phyloP scores from a whole-genome alignment of 1,284 basidiomycete species.

The Trametes sp. region DNA sequence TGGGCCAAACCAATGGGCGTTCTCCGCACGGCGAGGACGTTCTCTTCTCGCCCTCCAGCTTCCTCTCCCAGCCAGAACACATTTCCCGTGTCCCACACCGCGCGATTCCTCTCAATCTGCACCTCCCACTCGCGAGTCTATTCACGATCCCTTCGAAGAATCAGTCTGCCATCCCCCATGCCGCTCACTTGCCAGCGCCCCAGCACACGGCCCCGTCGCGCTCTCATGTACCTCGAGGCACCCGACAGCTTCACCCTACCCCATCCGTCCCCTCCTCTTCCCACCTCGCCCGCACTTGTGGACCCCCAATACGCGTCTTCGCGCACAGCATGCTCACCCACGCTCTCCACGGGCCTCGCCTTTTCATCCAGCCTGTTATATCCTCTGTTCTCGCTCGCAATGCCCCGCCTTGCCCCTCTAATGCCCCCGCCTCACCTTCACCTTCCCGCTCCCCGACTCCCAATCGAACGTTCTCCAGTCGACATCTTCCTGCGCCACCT shows the following conservation, averaged over 20 bases:
- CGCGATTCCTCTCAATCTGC: slow-evolving; percentile 15
- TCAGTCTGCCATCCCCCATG: background rate
- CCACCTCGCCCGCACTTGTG: slow-evolving; percentile 21
- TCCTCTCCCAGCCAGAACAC: slow-evolving; percentile 17
- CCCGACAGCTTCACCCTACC: slow-evolving; percentile 1
- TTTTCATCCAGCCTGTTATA: slow-evolving; percentile 19
- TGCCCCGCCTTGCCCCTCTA: slow-evolving; percentile 17
- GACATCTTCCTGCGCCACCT: slow-evolving; percentile 20
- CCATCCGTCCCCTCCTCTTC: slow-evolving; percentile 1
- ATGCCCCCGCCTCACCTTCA: slow-evolving; percentile 15
- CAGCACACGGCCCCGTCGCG: background rate
- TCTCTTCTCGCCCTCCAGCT: slow-evolving; percentile 24
- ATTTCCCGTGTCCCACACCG: slow-evolving; percentile 15
- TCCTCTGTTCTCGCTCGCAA: slow-evolving; percentile 19
- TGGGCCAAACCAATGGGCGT: slow-evolving; percentile 12
- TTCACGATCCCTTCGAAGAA: slow-evolving; percentile 7
- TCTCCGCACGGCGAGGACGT: slow-evolving; percentile 15
- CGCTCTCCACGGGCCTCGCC: slow-evolving; percentile 17
- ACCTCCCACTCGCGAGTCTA: slow-evolving; percentile 2
- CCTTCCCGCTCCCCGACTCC: slow-evolving; percentile 15
- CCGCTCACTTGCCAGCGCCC: background rate
- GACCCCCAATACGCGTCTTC: slow-evolving; percentile 26
- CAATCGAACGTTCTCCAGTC: slow-evolving; percentile 12
- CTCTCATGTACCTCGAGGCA: slow-evolving; percentile 9
- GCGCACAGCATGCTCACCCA: slow-evolving; percentile 23